A percentile compares a stretch with the other conserved stretches of the same genome.
These are phyloP conservation scores for Aureobasidium mangrovei DNA, from an alignment of 2,329 filamentous ascomycete genomes.

Conservation along the genomic window DNA sequence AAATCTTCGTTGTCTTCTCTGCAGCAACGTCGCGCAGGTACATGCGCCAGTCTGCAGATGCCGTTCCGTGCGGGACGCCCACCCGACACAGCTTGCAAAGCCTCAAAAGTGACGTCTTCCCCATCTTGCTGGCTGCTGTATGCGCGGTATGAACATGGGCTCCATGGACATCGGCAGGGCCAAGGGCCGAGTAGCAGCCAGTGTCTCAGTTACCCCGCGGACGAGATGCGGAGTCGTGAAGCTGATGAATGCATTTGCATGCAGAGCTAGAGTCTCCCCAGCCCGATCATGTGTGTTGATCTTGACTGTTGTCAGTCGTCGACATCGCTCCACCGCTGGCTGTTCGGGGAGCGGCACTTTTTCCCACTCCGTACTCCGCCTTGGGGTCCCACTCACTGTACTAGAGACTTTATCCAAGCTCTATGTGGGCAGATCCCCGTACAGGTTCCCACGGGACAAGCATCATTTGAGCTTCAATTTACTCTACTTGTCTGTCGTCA, in stretches of 20 bases:
- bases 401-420: conserved; percentile 13
- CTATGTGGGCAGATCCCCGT: conserved; percentile 9
- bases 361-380: background rate
- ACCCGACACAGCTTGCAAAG: background rate
- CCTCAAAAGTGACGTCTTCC: conserved; percentile 5
- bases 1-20: background rate
- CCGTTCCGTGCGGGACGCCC: conserved; percentile 2
- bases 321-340: background rate
- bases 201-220: conserved; percentile 8
- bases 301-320: conserved; percentile 3
- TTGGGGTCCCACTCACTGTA: background rate
- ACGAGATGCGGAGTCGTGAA: conserved; percentile 8
- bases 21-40: conserved; percentile 7
- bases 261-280: background rate
- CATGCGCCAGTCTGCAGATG: background rate
- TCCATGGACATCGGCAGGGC: background rate
- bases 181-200: background rate
- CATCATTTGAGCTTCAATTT: conserved; percentile 3
- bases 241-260: background rate
- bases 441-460: background rate
- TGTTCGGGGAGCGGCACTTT: background rate
- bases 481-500: background rate
- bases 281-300: conserved; percentile 4
- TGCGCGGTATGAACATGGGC: conserved; percentile 2
- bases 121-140: background rate